A percentile compares a stretch with the other conserved stretches of the same genome.
These are phyloP conservation scores for Pythium apleroticum DNA, from an alignment of 352 stramenopile genomes.

Conservation along the genomic window DNA sequence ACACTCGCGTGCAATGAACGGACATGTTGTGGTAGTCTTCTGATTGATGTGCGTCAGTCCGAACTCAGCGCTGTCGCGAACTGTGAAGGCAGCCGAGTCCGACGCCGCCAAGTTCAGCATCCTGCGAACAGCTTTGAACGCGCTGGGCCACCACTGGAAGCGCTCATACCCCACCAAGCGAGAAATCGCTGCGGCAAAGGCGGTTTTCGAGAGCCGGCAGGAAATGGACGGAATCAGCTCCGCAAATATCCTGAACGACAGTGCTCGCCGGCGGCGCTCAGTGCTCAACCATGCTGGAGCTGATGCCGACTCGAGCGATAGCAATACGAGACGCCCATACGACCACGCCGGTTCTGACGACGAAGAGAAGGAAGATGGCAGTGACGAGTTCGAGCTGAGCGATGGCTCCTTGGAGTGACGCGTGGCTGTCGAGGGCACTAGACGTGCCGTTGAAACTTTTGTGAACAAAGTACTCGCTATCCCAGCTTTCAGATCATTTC, in stretches of 20 bases:
- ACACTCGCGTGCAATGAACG: not conserved
- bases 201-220: not conserved
- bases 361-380: conserved; percentile 23
- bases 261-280: not conserved
- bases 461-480: too few relatives aligned
- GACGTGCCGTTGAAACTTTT: too few relatives aligned
- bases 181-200: conserved; percentile 6
- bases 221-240: conserved; percentile 14
- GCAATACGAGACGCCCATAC: too few relatives aligned
- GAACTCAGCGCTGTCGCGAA: conserved; percentile 3
- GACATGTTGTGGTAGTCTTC: not conserved
- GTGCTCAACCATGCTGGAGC: not conserved
- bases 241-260: conserved; percentile 8
- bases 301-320: not conserved
- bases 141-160: not conserved
- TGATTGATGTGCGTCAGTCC: conserved; percentile 3
- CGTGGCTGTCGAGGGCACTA: not conserved
- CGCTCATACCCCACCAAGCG: conserved; percentile 1
- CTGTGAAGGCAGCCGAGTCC: not conserved
- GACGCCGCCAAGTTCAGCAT: not conserved
- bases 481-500: too few relatives aligned
- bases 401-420: not conserved
- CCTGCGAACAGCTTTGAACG: not conserved
- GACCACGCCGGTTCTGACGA: not conserved
- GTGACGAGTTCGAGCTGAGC: conserved; percentile 18